Evolutionary conservation across 441 rosid genomes (phyloP).

Genomic region (Melastoma candidum): DNA sequence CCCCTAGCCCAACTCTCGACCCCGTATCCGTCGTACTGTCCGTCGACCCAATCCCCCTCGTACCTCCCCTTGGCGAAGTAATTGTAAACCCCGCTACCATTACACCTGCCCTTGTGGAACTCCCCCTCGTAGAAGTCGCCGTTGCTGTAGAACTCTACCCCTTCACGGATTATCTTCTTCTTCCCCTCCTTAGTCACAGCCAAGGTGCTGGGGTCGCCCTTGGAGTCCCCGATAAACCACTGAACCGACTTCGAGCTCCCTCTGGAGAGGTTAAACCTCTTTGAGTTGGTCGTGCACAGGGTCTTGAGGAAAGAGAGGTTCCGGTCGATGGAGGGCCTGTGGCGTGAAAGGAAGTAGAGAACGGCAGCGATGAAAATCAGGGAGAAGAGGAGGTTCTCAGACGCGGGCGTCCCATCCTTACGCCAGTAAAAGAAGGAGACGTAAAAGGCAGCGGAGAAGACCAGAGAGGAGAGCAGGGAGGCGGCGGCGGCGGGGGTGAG

Average conservation of each 20-base stretch:
- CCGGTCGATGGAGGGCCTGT: conserved; percentile 46
- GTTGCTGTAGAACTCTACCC: conserved; percentile 76
- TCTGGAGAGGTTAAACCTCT: conserved; percentile 24
- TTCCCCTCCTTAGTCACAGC: conserved; percentile 14
- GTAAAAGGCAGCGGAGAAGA: conserved; percentile 33
- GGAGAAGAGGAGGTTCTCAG: conserved; percentile 68
- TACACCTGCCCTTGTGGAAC: conserved; percentile 65
- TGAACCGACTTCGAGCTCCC: conserved; percentile 45
- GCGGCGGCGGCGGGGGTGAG: conserved; percentile 35
- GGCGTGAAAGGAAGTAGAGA: conserved; percentile 65
- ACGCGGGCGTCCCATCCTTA: conserved; percentile 58
- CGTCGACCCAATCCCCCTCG: too few species aligned
- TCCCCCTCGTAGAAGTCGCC: conserved; percentile 95
- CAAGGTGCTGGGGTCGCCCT: conserved; percentile 11
- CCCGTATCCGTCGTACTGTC: too few species aligned
- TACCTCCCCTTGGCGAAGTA: conserved; percentile 58
- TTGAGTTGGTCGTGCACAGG: conserved; percentile 31
- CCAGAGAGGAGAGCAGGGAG: conserved; percentile 37
- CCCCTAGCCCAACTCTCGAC: too few species aligned
- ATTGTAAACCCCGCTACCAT: conserved; percentile 84
- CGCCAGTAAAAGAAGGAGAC: conserved; percentile 38
- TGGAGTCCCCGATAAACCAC: conserved; percentile 73
- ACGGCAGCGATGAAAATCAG: conserved; percentile 62
- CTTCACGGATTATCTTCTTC: conserved; percentile 39
- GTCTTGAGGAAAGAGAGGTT: conserved; percentile 29